A percentile compares a stretch with the other conserved stretches of the same genome.
Evolutionary conservation across 805 yeast species (phyloP).

Genomic region (Myxozyma neglecta): DNA sequence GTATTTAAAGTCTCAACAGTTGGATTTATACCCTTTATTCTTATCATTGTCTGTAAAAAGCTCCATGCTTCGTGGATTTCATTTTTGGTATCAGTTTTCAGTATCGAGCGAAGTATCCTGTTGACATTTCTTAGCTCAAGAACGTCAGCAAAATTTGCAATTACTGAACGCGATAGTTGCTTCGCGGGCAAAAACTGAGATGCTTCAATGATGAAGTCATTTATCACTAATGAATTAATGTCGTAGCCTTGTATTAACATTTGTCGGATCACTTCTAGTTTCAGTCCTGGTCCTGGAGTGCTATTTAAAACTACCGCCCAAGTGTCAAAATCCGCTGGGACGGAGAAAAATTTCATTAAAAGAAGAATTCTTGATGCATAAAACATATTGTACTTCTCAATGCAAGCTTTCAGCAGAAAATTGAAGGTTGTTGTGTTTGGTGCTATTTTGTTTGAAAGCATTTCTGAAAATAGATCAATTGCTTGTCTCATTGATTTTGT

Average conservation of each 20-base stretch:
- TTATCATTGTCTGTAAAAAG: constrained; percentile 7
- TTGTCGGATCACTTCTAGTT: constrained; percentile 11
- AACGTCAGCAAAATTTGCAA: neutral
- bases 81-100: neutral
- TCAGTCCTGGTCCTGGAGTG: constrained; percentile 1
- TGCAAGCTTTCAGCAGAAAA: constrained; percentile 8
- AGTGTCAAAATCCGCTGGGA: constrained; percentile 11
- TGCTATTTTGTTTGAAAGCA: neutral
- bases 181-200: neutral
- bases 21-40: neutral
- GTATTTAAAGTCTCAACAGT: constrained; percentile 14
- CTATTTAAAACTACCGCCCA: constrained; percentile 10
- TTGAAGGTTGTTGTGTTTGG: constrained; percentile 22
- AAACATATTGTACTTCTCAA: neutral
- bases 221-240: constrained; percentile 1
- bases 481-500: neutral
- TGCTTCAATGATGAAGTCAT: constrained; percentile 4
- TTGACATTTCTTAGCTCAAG: neutral
- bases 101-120: neutral
- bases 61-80: constrained; percentile 11
- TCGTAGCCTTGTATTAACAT: constrained; percentile 12
- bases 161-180: neutral
- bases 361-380: neutral
- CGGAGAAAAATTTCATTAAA: constrained; percentile 1
- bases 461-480: neutral